These are phyloP conservation scores for Globisporangium radiosum DNA, from an alignment of 352 stramenopile genomes.

Conservation along the genomic window DNA sequence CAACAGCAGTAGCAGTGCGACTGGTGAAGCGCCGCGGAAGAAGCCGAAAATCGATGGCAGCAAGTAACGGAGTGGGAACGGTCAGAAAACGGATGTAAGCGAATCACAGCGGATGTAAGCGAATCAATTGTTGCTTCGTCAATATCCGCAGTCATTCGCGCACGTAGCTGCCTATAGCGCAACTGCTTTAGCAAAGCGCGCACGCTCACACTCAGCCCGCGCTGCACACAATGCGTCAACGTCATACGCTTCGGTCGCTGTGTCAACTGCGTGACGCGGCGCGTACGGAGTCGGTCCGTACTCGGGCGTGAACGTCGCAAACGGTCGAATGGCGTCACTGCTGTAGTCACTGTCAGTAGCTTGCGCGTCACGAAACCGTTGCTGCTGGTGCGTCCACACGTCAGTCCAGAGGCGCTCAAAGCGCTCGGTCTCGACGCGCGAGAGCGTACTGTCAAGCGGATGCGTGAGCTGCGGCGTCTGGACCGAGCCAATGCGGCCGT, in stretches of 20 bases:
- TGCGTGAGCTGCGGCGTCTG: conserved; percentile 45
- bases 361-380: conserved; percentile 4
- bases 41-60: conserved; percentile 18
- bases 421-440: conserved; percentile 23
- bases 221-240: conserved; percentile 39
- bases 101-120: no score
- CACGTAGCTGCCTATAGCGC: no score
- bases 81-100: no score
- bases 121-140: no score
- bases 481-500: conserved; percentile 47
- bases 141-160: no score
- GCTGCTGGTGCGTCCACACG: conserved; percentile 36
- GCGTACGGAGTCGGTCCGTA: conserved; percentile 69
- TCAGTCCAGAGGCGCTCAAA: conserved; percentile 50
- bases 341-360: no score
- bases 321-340: not conserved
- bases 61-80: conserved; percentile 2
- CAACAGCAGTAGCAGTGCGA: not conserved
- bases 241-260: conserved; percentile 35
- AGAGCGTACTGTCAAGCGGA: conserved; percentile 23
- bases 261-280: conserved; percentile 20
- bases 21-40: conserved; percentile 16
- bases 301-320: conserved; percentile 64
- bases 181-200: conserved; percentile 14
- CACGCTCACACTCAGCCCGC: conserved; percentile 28